These are phyloP conservation scores for Fusarium sororula DNA, from an alignment of 2,329 filamentous ascomycete species.

Conservation along the genomic window DNA sequence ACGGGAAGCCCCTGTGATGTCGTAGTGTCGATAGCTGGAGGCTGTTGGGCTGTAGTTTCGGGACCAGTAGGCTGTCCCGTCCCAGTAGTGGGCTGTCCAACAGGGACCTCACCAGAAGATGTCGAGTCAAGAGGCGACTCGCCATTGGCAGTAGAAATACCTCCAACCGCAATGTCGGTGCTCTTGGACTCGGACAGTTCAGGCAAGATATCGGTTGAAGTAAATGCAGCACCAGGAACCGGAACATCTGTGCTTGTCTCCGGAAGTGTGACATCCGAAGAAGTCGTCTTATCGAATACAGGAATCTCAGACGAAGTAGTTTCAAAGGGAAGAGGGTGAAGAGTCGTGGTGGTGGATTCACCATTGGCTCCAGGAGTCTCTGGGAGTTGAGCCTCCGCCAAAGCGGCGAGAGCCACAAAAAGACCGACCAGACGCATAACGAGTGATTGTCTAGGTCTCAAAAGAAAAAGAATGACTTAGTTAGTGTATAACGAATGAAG, in stretches of 20 bases:
- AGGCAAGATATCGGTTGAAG: background rate
- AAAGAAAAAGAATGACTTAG: constrained; percentile 1
- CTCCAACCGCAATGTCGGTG: background rate
- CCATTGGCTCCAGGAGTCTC: background rate
- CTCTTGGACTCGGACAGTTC: background rate
- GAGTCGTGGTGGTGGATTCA: background rate
- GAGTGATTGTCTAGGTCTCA: background rate
- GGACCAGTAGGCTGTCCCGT: background rate
- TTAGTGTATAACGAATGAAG: background rate
- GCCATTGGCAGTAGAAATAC: background rate
- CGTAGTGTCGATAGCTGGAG: background rate
- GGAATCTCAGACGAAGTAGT: background rate
- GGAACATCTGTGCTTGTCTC: background rate
- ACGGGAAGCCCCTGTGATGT: background rate
- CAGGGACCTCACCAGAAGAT: background rate
- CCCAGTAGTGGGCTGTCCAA: background rate
- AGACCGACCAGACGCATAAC: constrained; percentile 8
- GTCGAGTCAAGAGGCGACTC: background rate
- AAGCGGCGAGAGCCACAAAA: background rate
- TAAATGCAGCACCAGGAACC: background rate
- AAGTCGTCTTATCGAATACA: background rate
- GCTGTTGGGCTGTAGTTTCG: background rate
- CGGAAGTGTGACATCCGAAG: background rate
- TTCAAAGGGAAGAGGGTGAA: background rate
- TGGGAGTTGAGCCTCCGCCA: background rate